Evolutionary conservation across 2,329 filamentous ascomycete species (phyloP).

Genomic region (Knufia fluminis): DNA sequence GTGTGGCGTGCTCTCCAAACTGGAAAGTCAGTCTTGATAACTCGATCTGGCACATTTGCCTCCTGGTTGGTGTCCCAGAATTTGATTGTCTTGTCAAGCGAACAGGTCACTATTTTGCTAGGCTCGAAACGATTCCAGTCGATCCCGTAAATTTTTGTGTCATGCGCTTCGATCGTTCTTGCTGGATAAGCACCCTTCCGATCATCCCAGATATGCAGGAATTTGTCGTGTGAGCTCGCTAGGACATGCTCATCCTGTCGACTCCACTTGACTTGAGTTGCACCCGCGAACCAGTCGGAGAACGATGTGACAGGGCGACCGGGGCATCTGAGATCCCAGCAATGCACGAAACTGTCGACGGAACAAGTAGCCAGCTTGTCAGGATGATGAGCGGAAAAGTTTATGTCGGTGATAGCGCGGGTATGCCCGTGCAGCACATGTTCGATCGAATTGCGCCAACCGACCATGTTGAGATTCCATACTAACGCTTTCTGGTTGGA

Average conservation of each 20-base stretch:
- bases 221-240: slow-evolving; percentile 82
- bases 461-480: slow-evolving; percentile 73
- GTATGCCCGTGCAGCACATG: slow-evolving; percentile 78
- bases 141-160: slow-evolving; percentile 88
- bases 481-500: slow-evolving; percentile 90
- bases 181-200: slow-evolving; percentile 68
- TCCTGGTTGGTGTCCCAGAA: slow-evolving; percentile 73
- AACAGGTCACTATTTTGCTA: slow-evolving; percentile 73
- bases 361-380: slow-evolving; percentile 84
- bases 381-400: slow-evolving; percentile 87
- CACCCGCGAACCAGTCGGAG: slow-evolving; percentile 87
- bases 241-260: slow-evolving; percentile 77
- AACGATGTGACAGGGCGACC: slow-evolving; percentile 67
- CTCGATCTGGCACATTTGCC: slow-evolving; percentile 58
- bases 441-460: slow-evolving; percentile 71
- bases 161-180: slow-evolving; percentile 76
- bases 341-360: slow-evolving; percentile 86
- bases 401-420: slow-evolving; percentile 89
- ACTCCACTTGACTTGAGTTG: slow-evolving; percentile 93
- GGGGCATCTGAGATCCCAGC: slow-evolving; percentile 75
- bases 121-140: slow-evolving; percentile 80
- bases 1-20: slow-evolving; percentile 88
- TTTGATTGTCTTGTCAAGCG: slow-evolving; percentile 83
- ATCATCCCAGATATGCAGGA: slow-evolving; percentile 83
- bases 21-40: slow-evolving; percentile 74